A percentile compares a stretch with the other conserved stretches of the same genome.
These are phyloP conservation scores for Aristolochia fimbriata DNA, from an alignment of 164 flowering plant genomes.

Conservation along the genomic window DNA sequence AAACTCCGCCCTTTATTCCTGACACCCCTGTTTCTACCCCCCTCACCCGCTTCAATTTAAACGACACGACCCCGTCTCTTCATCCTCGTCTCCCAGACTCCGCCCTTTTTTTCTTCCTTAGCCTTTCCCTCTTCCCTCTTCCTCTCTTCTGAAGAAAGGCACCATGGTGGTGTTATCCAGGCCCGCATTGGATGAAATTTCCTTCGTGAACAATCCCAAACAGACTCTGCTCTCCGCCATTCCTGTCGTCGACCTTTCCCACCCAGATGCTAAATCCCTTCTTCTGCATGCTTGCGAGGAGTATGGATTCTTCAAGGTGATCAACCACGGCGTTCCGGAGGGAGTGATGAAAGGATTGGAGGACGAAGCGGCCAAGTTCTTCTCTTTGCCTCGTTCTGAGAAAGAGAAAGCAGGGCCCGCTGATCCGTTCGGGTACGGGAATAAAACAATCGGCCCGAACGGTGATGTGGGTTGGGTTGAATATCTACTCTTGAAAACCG, in stretches of 20 bases:
- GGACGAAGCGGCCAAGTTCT: slow-evolving; percentile 48
- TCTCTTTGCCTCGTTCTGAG: slow-evolving; percentile 41
- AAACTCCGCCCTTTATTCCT: not conserved
- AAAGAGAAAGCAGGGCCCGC: slow-evolving; percentile 63
- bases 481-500: slow-evolving; percentile 53
- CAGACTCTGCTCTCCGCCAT: slow-evolving; percentile 22
- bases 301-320: slow-evolving; percentile 76
- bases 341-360: slow-evolving; percentile 46
- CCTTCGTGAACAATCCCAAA: slow-evolving; percentile 44
- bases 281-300: slow-evolving; percentile 68
- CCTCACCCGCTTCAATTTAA: not conserved
- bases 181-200: slow-evolving; percentile 30
- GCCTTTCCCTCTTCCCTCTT: too few relatives aligned
- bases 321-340: slow-evolving; percentile 65
- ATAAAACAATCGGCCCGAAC: slow-evolving; percentile 61
- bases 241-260: slow-evolving; percentile 59
- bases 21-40: not conserved
- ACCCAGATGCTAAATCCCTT: slow-evolving; percentile 35
- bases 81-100: too few relatives aligned
- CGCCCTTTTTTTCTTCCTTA: too few relatives aligned
- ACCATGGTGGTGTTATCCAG: slow-evolving; percentile 70
- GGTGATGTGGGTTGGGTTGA: slow-evolving; percentile 98
- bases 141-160: not conserved
- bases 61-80: too few relatives aligned
- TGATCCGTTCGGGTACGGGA: slow-evolving; percentile 78